These are phyloP conservation scores for Coffea humblotiana DNA, from an alignment of 305 asterid genomes.

Conservation along the genomic window DNA sequence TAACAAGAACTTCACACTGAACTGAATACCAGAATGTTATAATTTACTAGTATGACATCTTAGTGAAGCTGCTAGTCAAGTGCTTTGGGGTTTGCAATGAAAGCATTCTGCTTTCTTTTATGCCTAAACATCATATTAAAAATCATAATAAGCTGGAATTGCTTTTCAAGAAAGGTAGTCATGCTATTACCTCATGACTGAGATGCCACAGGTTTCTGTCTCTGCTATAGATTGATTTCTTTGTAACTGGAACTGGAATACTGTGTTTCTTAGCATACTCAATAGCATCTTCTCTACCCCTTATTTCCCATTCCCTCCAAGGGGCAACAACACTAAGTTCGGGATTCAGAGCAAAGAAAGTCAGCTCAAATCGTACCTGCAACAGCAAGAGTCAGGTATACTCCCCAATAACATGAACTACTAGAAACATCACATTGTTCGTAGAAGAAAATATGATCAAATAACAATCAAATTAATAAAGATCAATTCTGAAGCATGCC, in stretches of 20 bases:
- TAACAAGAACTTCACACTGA: background rate
- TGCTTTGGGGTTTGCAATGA: background rate
- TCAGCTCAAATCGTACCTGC: constrained; percentile 97
- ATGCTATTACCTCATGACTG: constrained; percentile 80
- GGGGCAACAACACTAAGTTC: constrained; percentile 96
- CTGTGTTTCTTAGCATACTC: constrained; percentile 91
- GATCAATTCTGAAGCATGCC: constrained; percentile 40
- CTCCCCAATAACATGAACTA: background rate
- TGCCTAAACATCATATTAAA: background rate
- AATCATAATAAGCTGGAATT: background rate
- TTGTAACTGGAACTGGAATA: constrained; percentile 92
- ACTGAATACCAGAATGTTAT: background rate
- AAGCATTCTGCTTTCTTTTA: background rate
- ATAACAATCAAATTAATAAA: background rate
- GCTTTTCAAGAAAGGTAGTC: background rate
- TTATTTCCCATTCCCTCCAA: constrained; percentile 99
- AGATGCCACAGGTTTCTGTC: constrained; percentile 98
- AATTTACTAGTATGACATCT: background rate
- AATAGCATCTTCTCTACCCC: constrained; percentile 94
- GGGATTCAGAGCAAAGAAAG: constrained; percentile 96
- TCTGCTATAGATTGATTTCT: constrained; percentile 96
- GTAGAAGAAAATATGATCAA: constrained; percentile 13
- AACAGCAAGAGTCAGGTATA: constrained; percentile 7
- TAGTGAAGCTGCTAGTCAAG: background rate
- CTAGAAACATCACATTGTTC: constrained; percentile 7